Percentiles rank a stretch among this genome's conserved stretches.
phyloP scores from a whole-genome alignment of 768 basidiomycete genomes.

The Chiua virens region DNA sequence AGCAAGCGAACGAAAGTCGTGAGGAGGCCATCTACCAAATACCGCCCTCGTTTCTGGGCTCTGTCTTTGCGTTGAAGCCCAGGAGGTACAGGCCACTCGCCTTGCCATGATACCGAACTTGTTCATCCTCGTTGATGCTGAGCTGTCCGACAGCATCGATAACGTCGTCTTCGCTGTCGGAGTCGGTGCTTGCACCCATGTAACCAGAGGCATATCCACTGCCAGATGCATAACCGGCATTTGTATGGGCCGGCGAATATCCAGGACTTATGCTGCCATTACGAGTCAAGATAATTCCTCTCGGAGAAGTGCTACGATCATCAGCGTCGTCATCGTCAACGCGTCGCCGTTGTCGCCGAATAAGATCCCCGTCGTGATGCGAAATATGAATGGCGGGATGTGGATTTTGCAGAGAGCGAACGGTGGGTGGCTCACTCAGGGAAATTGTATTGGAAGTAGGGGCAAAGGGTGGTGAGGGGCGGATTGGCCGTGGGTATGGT shows the following conservation, averaged over 20 bases:
- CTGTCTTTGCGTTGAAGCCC: slow-evolving; percentile 56
- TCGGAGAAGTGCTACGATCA: slow-evolving; percentile 5
- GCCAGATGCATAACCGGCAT: slow-evolving; percentile 12
- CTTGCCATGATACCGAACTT: slow-evolving; percentile 86
- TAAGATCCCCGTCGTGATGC: slow-evolving; percentile 27
- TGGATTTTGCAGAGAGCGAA: slow-evolving; percentile 5
- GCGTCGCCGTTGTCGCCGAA: slow-evolving; percentile 52
- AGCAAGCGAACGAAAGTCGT: slow-evolving; percentile 8
- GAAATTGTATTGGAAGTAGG: slow-evolving; percentile 5
- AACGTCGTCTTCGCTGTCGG: slow-evolving; percentile 45
- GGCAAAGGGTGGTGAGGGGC: not conserved
- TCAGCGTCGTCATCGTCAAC: slow-evolving; percentile 27
- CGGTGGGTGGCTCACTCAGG: slow-evolving; percentile 12
- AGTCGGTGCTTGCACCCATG: slow-evolving; percentile 33
- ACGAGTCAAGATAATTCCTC: slow-evolving; percentile 1
- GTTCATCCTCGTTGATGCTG: slow-evolving; percentile 82
- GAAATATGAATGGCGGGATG: slow-evolving; percentile 12
- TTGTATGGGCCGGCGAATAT: slow-evolving; percentile 14
- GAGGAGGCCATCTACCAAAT: slow-evolving; percentile 55
- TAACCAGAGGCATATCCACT: slow-evolving; percentile 24
- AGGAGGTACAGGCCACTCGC: slow-evolving; percentile 78
- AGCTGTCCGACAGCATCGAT: slow-evolving; percentile 81
- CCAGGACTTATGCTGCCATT: slow-evolving; percentile 19
- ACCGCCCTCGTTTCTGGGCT: slow-evolving; percentile 70
- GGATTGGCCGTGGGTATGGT: not conserved